Percentiles rank a stretch among this genome's conserved stretches.
phyloP scores from a whole-genome alignment of 106 monocot species.

The Dioscorea zingiberensis region DNA sequence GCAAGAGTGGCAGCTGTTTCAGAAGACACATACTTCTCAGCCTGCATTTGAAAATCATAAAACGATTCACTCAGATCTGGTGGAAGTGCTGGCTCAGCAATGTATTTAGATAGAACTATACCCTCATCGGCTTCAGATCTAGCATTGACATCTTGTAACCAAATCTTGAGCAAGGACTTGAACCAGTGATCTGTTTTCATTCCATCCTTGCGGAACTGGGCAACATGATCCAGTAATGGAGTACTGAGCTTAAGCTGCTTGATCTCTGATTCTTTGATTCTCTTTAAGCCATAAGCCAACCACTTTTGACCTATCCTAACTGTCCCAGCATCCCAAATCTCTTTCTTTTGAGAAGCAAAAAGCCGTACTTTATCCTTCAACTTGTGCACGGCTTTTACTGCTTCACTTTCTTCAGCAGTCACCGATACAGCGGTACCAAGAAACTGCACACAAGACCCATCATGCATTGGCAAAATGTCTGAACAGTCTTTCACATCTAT shows the following conservation, averaged over 20 bases:
- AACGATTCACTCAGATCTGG: constrained; percentile 62
- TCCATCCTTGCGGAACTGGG: constrained; percentile 76
- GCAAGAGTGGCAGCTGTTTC: constrained; percentile 51
- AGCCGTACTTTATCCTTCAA: constrained; percentile 72
- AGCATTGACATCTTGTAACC: constrained; percentile 80
- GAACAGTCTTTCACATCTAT: constrained; percentile 37
- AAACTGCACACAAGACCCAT: constrained; percentile 50
- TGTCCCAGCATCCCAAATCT: constrained; percentile 71
- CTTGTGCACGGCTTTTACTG: constrained; percentile 70
- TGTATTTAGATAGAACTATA: constrained; percentile 51
- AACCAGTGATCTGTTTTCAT: constrained; percentile 99
- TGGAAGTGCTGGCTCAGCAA: constrained; percentile 74
- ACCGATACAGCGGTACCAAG: constrained; percentile 45
- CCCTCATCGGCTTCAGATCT: constrained; percentile 36
- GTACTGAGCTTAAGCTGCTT: constrained; percentile 67
- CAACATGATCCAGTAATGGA: constrained; percentile 72
- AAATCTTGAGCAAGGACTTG: constrained; percentile 63
- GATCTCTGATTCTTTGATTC: constrained; percentile 92
- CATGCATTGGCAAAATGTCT: constrained; percentile 16
- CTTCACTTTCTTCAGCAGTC: constrained; percentile 30
- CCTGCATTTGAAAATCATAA: constrained; percentile 62
- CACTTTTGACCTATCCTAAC: constrained; percentile 83
- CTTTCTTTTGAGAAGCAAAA: constrained; percentile 74
- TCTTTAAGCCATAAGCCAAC: constrained; percentile 77
- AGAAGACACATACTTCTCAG: constrained; percentile 46